Base-by-base conservation (phyloP, 352 stramenopile species). In the Globisporangium irregulare region DNA sequence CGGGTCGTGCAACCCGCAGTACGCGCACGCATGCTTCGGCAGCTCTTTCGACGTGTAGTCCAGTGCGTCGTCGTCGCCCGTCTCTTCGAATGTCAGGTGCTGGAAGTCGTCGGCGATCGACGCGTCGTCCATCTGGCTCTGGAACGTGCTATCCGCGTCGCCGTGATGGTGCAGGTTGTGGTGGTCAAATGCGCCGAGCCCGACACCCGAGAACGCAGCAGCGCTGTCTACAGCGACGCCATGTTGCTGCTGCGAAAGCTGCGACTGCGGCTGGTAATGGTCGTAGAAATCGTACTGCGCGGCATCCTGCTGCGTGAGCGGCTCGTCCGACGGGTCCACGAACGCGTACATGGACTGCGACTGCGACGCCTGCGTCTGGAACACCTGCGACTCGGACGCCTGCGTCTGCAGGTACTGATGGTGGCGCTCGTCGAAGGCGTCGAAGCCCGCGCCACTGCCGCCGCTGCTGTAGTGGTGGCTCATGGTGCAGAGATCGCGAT, bases 1-100 rank as follows among this genome's bases (percentile, higher is more conserved):
- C 10, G 96, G 94, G 73, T 99, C 96, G 73, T 98, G 93, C 67
- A 99, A 90, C 0, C 97, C 97, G 72, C 98, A 99, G 83, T 99
- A 99, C 9, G 90, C 85, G 75, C 97, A 99, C 1, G 97, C 88
- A 71, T 98, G 96, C 20, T 86, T 73, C 0, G 96, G 96, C 3
- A 98, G 73, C 58, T 94, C 86, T 20, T 73, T 68, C 4, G 84
- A 73, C 18, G 82, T 90, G 67, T 92, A 91, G 55, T 92, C 84
- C 25, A 92, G 63, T 51, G 73, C 70, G 27, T 94, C 86, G 20
- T 94, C 86, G 32, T 93, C 86, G n/a, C 67, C 78, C 0, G 77
- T 74, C 57, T 93, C 86, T 51, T 93, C 86, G 63, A 94, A 94
- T 48, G 75, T 84, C 24, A 94, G 74, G 50, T 75, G 72, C 68